Percentiles rank a stretch among this genome's conserved stretches.
phyloP scores from a whole-genome alignment of 1,284 basidiomycete genomes.

The Sphaerobolus stellatus region DNA sequence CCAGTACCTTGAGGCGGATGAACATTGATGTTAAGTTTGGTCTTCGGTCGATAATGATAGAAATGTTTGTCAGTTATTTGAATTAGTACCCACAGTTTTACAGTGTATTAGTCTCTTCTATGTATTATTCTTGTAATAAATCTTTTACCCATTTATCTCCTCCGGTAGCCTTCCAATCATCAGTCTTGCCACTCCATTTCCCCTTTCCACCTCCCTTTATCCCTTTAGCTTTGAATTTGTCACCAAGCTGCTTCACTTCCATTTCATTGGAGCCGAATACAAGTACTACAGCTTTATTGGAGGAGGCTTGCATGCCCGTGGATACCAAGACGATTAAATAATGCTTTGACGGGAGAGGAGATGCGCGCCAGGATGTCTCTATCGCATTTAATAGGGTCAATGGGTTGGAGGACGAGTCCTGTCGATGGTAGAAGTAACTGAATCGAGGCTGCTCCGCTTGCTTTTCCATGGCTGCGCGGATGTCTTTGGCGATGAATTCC shows the following conservation, averaged over 20 bases:
- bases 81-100: too few relatives aligned
- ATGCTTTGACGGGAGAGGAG: constrained; percentile 25
- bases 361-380: constrained; percentile 43
- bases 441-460: constrained; percentile 32
- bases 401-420: constrained; percentile 59
- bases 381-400: constrained; percentile 63
- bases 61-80: background rate
- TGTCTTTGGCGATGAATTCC: constrained; percentile 47
- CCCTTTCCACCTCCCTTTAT: constrained; percentile 66
- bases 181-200: constrained; percentile 67
- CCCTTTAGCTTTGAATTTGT: constrained; percentile 52
- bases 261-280: constrained; percentile 59
- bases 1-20: background rate
- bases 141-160: constrained; percentile 41
- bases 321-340: constrained; percentile 62
- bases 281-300: constrained; percentile 46
- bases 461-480: constrained; percentile 30
- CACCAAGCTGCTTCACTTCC: constrained; percentile 59
- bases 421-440: constrained; percentile 52
- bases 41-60: background rate
- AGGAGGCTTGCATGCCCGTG: constrained; percentile 51
- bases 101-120: constrained; percentile 3
- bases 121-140: constrained; percentile 11
- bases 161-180: constrained; percentile 43
- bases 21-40: background rate